Percentiles rank a stretch among this genome's conserved stretches.
Evolutionary conservation across 495 filamentous ascomycete species (phyloP).

Genomic region (Wilcoxina mikolae): DNA sequence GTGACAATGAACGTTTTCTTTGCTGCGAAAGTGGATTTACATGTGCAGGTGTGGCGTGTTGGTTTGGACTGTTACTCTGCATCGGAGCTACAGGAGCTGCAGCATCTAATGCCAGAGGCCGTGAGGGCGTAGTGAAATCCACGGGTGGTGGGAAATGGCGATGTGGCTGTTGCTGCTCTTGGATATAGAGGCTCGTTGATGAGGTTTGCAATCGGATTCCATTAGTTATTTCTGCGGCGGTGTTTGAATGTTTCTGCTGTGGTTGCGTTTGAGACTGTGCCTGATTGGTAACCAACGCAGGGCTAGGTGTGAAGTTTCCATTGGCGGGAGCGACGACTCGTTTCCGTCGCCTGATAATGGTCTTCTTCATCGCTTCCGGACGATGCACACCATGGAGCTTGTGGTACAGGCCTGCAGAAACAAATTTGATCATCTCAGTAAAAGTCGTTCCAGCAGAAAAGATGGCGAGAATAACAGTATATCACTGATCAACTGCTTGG

Average conservation of each 20-base stretch:
- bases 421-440: background rate
- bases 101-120: background rate
- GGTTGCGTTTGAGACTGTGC: constrained; percentile 22
- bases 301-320: constrained; percentile 31
- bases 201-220: constrained; percentile 18
- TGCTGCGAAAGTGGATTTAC: constrained; percentile 37
- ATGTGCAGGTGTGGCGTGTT: background rate
- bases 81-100: background rate
- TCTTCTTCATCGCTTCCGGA: constrained; percentile 93
- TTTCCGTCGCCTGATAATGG: constrained; percentile 88
- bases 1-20: constrained; percentile 53
- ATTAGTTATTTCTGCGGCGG: constrained; percentile 20
- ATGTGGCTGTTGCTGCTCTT: background rate
- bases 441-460: background rate
- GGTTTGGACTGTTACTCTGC: background rate
- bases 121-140: constrained; percentile 20
- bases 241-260: constrained; percentile 17
- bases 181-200: background rate
- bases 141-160: constrained; percentile 23
- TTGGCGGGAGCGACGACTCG: constrained; percentile 75
- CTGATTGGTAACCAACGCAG: constrained; percentile 16
- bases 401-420: constrained; percentile 66
- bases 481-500: constrained; percentile 3
- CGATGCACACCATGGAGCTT: constrained; percentile 90
- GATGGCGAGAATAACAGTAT: background rate